These are phyloP conservation scores for Alloteropsis semialata DNA, from an alignment of 176 grass and related monocot genomes.

Conservation along the genomic window DNA sequence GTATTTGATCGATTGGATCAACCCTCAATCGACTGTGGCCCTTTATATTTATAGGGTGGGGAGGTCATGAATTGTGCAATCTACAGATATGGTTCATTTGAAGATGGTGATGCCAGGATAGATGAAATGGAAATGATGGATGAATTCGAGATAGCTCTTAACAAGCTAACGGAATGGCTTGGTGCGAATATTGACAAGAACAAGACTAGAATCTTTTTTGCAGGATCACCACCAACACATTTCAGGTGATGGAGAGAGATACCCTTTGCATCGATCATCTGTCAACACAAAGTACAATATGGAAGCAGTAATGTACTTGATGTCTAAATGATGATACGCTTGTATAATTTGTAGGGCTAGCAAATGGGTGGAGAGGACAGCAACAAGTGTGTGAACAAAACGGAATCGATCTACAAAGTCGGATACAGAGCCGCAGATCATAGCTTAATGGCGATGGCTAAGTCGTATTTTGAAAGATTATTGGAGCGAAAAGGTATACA, in stretches of 20 bases:
- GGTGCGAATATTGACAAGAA: slow-evolving; percentile 45
- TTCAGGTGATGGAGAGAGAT: slow-evolving; percentile 57
- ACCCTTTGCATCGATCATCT: too few species aligned
- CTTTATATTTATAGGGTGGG: too few species aligned
- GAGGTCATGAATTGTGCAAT: background rate
- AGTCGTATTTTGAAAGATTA: slow-evolving; percentile 24
- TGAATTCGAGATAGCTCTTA: slow-evolving; percentile 74
- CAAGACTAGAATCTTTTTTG: slow-evolving; percentile 71
- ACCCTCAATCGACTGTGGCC: too few species aligned
- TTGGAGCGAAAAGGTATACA: slow-evolving; percentile 44
- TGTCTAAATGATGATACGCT: too few species aligned
- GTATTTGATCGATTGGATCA: too few species aligned
- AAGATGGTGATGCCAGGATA: slow-evolving; percentile 57
- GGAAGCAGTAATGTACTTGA: too few species aligned
- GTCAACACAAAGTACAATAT: background rate
- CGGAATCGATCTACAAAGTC: slow-evolving; percentile 40
- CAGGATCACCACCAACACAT: slow-evolving; percentile 83
- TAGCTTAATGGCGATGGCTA: slow-evolving; percentile 49
- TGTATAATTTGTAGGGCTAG: slow-evolving; percentile 62
- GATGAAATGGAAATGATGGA: slow-evolving; percentile 72
- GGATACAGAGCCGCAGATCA: slow-evolving; percentile 51
- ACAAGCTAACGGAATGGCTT: slow-evolving; percentile 61
- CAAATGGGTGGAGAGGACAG: slow-evolving; percentile 50
- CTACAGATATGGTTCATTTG: slow-evolving; percentile 68
- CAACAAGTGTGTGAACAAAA: slow-evolving; percentile 57